A percentile compares a stretch with the other conserved stretches of the same genome.
phyloP scores from a whole-genome alignment of 2,329 filamentous ascomycete species.

The Pseudopyrenochaeta lycopersici region DNA sequence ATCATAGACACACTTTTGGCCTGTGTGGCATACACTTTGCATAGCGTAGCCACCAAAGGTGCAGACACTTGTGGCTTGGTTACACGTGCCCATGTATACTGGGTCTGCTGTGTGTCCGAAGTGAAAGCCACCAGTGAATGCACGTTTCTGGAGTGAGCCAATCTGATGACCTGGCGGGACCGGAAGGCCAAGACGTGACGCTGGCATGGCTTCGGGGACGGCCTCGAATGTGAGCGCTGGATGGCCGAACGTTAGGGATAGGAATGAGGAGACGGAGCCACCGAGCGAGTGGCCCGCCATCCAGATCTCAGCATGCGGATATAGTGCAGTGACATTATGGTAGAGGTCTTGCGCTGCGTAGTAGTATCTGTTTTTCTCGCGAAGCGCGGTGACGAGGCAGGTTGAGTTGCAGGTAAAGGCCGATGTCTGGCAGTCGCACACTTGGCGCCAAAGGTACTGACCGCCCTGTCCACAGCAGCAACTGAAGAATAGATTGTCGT shows the following conservation, averaged over 20 bases:
- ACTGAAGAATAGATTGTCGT: slow-evolving; percentile 97
- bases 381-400: slow-evolving; percentile 79
- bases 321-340: slow-evolving; percentile 88
- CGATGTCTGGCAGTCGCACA: slow-evolving; percentile 89
- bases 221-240: slow-evolving; percentile 94
- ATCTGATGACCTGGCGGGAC: slow-evolving; percentile 81
- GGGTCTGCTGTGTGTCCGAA: slow-evolving; percentile 97
- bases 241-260: slow-evolving; percentile 89
- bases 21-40: slow-evolving; percentile 91
- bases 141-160: slow-evolving; percentile 67
- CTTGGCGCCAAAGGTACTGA: slow-evolving; percentile 87
- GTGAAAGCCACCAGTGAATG: slow-evolving; percentile 81
- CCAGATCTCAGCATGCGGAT: slow-evolving; percentile 87
- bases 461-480: slow-evolving; percentile 97
- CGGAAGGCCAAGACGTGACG: slow-evolving; percentile 83
- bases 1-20: slow-evolving; percentile 88
- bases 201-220: slow-evolving; percentile 88
- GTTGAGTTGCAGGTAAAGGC: slow-evolving; percentile 93
- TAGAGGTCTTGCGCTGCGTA: slow-evolving; percentile 88
- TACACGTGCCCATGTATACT: slow-evolving; percentile 92
- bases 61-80: slow-evolving; percentile 86
- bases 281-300: slow-evolving; percentile 91
- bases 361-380: slow-evolving; percentile 89
- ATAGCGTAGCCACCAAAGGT: slow-evolving; percentile 93
- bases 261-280: slow-evolving; percentile 84